Evolutionary conservation across 163 green algal species (phyloP).

Genomic region (Scenedesmus sp.): DNA sequence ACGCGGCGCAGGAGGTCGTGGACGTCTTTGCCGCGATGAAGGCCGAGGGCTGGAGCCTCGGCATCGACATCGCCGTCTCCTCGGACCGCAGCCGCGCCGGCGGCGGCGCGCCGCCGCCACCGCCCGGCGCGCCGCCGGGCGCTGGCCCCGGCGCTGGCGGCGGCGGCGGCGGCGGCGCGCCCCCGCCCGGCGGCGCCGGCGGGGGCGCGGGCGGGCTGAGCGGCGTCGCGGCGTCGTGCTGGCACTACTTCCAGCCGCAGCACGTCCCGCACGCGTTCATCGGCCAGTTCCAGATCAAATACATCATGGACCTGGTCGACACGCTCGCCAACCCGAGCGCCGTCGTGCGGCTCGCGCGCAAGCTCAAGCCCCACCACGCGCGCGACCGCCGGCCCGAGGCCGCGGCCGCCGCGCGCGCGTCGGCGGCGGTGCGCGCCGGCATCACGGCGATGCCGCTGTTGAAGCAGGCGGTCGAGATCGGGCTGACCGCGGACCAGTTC

Average conservation of each 20-base stretch:
- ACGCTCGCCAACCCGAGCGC: slow-evolving; percentile 31
- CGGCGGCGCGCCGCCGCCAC: background rate
- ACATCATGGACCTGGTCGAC: slow-evolving; percentile 47
- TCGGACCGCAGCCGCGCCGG: slow-evolving; percentile 32
- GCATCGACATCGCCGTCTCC: slow-evolving; percentile 48
- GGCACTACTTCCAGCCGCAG: slow-evolving; percentile 40
- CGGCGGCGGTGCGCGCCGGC: slow-evolving; percentile 18
- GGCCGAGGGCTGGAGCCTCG: slow-evolving; percentile 43
- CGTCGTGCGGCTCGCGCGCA: slow-evolving; percentile 26
- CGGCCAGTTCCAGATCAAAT: slow-evolving; percentile 58
- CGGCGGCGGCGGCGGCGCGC: background rate
- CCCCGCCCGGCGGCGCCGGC: background rate
- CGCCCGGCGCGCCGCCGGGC: background rate
- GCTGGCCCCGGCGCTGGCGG: background rate
- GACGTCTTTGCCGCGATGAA: slow-evolving; percentile 54
- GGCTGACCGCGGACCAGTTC: slow-evolving; percentile 49
- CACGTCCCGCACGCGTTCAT: slow-evolving; percentile 47
- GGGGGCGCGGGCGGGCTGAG: background rate
- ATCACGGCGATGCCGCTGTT: slow-evolving; percentile 44
- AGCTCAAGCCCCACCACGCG: slow-evolving; percentile 35
- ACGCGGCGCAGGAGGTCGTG: slow-evolving; percentile 41
- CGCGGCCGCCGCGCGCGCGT: background rate
- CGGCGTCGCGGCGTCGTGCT: slow-evolving; percentile 19
- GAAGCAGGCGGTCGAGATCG: slow-evolving; percentile 50
- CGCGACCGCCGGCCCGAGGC: slow-evolving; percentile 14